These are phyloP conservation scores for Aspergillus melleus DNA, from an alignment of 2,329 filamentous ascomycete genomes.

Conservation along the genomic window DNA sequence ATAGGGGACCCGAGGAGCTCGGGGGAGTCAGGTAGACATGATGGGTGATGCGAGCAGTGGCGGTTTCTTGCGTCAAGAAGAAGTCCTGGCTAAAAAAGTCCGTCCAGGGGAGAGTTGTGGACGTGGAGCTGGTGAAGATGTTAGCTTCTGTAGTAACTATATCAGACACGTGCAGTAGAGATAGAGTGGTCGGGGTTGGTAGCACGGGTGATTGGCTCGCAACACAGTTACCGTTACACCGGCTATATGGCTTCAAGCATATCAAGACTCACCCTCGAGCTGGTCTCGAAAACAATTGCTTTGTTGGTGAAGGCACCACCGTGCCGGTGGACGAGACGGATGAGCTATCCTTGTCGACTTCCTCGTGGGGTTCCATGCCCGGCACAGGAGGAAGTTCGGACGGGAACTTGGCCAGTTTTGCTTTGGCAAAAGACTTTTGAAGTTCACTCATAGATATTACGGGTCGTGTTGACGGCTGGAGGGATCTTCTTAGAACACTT, in stretches of 20 bases:
- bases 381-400: conserved; percentile 51
- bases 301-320: conserved; percentile 75
- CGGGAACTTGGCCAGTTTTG: conserved; percentile 66
- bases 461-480: background rate
- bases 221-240: background rate
- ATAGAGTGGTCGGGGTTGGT: background rate
- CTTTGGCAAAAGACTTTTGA: conserved; percentile 75
- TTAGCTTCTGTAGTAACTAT: conserved; percentile 5
- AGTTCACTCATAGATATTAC: conserved; percentile 69
- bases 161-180: background rate
- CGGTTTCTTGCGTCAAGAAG: conserved; percentile 55
- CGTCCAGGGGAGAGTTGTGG: conserved; percentile 76
- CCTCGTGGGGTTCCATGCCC: conserved; percentile 37
- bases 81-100: conserved; percentile 89
- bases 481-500: background rate
- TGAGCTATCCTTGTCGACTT: conserved; percentile 63
- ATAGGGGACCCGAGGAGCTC: conserved; percentile 69
- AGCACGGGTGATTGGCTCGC: background rate
- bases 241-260: background rate
- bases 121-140: conserved; percentile 18
- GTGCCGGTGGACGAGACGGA: conserved; percentile 93
- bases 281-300: conserved; percentile 71
- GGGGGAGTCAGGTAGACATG: conserved; percentile 90
- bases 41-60: conserved; percentile 57
- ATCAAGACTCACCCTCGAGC: conserved; percentile 56